Conservation (phyloP, 2,329 filamentous ascomycete genomes). For the Mycosphaerella arachidis region DNA sequence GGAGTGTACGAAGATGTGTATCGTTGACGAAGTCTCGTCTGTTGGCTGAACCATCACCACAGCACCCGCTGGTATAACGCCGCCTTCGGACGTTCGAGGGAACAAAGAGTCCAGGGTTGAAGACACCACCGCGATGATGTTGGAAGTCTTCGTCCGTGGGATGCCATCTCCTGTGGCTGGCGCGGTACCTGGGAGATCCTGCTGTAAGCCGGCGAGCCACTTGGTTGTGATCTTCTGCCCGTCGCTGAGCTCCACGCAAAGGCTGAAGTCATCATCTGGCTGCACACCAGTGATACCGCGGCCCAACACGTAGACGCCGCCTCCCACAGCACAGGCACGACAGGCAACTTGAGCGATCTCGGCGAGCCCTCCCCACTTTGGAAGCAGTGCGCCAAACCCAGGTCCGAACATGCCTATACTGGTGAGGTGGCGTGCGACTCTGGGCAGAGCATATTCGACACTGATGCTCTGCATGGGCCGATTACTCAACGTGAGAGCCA, state of each 20-base stretch:
- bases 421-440: slow-evolving; percentile 72
- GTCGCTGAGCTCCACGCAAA: slow-evolving; percentile 24
- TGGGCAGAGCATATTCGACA: slow-evolving; percentile 64
- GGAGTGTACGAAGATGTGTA: slow-evolving; percentile 69
- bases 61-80: slow-evolving; percentile 68
- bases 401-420: slow-evolving; percentile 85
- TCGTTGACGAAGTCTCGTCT: slow-evolving; percentile 42
- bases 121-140: slow-evolving; percentile 61
- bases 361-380: slow-evolving; percentile 87
- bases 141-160: slow-evolving; percentile 8
- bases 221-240: slow-evolving; percentile 30
- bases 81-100: slow-evolving; percentile 65
- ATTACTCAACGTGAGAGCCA: slow-evolving; percentile 72
- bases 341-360: slow-evolving; percentile 91
- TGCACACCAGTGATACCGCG: slow-evolving; percentile 53
- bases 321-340: slow-evolving; percentile 84
- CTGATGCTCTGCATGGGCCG: slow-evolving; percentile 51
- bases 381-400: slow-evolving; percentile 82
- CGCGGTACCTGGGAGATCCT: slow-evolving; percentile 21
- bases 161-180: neutral
- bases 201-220: slow-evolving; percentile 27
- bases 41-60: slow-evolving; percentile 60
- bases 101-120: slow-evolving; percentile 65
- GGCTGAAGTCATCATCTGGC: slow-evolving; percentile 13
- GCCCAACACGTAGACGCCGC: slow-evolving; percentile 81